These are phyloP conservation scores for Ophiostoma sp. DNA, from an alignment of 2,329 filamentous ascomycete species.

Conservation along the genomic window DNA sequence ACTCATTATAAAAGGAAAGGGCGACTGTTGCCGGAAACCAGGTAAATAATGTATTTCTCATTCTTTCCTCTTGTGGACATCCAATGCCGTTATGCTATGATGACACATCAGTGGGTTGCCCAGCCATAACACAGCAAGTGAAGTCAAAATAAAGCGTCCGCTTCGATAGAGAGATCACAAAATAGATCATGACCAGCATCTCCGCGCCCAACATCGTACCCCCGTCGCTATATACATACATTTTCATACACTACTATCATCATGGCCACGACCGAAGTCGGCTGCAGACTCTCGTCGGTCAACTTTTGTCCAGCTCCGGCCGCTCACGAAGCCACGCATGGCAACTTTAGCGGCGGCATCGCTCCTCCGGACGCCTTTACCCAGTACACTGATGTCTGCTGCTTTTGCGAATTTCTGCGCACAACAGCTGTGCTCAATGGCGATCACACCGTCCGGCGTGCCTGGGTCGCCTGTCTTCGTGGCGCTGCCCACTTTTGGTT, in stretches of 20 bases:
- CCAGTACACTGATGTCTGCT: conserved; percentile 31
- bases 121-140: too few relatives aligned
- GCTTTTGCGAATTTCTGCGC: conserved; percentile 26
- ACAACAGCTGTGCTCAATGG: conserved; percentile 56
- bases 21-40: too few relatives aligned
- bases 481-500: conserved; percentile 9
- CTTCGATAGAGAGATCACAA: too few relatives aligned
- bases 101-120: too few relatives aligned
- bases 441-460: conserved; percentile 6
- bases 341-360: neutral
- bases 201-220: too few relatives aligned
- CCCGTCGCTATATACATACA: neutral
- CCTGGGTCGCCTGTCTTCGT: conserved; percentile 9
- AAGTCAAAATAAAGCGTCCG: too few relatives aligned
- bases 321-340: neutral
- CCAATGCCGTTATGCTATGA: too few relatives aligned
- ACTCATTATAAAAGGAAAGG: too few relatives aligned
- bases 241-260: neutral
- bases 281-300: neutral
- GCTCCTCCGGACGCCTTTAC: conserved; percentile 19
- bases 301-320: neutral
- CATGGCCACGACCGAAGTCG: neutral
- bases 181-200: too few relatives aligned
- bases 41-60: too few relatives aligned
- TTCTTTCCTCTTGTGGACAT: too few relatives aligned